Evolutionary conservation across 305 asterid genomes (phyloP), one percentile per base, ranked within the genome.

Genomic region (Withania somnifera): DNA sequence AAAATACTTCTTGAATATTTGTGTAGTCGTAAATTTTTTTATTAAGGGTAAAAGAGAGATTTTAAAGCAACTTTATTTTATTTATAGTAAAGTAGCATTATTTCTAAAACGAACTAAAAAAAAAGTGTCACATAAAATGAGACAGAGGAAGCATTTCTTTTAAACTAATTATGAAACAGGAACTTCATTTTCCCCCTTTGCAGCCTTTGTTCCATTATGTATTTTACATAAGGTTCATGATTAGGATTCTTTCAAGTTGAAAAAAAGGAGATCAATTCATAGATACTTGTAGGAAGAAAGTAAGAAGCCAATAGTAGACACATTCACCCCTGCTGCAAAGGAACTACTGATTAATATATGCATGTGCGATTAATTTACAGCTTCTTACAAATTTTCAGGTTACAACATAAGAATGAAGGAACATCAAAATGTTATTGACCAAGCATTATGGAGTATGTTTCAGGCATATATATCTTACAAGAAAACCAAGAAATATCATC

Each of bases 401-500:
- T 75, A 50, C 42, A 47, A 15, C 11, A 73, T 24, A 71, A 45
- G 79, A 50, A 75, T 8, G 73, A 15, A 64, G 42, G 26, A 64
- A 17, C 24, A 64, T 64, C 47, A 64, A 32, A 15, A 8, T 50
- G 80, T 75, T 73, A 51, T 73, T 75, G n/a, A 50, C 80, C 17
- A 75, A 75, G 24, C 40, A 73, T 75, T 9, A 71, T 45, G 58
- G 58, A 75, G 45, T 58, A 38, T 14, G 54, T 45, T 57, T 57
- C 54, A 61, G 26, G n/a, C 32, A 79, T 45, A 79, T 9, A 26
- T 57, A 63, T 79, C 82, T 79, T 79, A 42, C 30, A 20, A 58
- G 82, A 40, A 79, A 58, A 32, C 54, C 38, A 32, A 28, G 20
- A 11, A 32, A 56, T 32, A 77, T 91, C 86, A 92, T 81, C 90